phyloP scores from a whole-genome alignment of 345 rosid genomes.

The Draba incana region DNA sequence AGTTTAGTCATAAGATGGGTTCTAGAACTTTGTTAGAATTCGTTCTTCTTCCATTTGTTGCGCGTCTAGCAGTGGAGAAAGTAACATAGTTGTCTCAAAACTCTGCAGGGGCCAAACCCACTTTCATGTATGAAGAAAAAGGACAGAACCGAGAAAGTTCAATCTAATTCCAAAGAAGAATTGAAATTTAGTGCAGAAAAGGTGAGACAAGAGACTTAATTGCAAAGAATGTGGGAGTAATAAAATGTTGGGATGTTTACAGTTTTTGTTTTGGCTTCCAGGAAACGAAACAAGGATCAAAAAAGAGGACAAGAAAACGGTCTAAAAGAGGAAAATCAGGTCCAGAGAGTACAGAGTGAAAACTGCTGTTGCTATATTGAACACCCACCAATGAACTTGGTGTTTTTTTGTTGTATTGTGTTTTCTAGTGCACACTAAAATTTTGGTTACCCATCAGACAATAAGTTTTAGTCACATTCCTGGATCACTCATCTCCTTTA shows the following conservation, averaged over 20 bases:
- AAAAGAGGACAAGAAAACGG: too few relatives aligned
- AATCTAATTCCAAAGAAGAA: conserved; percentile 25
- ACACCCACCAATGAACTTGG: background rate
- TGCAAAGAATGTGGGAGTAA: background rate
- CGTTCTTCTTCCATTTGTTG: background rate
- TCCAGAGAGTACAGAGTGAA: conserved; percentile 7
- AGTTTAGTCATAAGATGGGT: background rate
- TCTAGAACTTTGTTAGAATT: background rate
- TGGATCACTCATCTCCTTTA: too few relatives aligned
- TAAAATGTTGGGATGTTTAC: background rate
- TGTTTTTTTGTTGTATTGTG: background rate
- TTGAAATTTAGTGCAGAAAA: conserved; percentile 37
- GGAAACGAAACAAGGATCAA: too few relatives aligned
- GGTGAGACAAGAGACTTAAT: conserved; percentile 40
- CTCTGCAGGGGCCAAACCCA: conserved; percentile 84
- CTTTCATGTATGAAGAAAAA: conserved; percentile 81
- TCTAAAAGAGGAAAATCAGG: too few relatives aligned
- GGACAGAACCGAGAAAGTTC: conserved; percentile 32
- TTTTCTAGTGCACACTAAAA: too few relatives aligned
- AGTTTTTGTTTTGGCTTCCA: too few relatives aligned
- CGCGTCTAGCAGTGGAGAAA: background rate
- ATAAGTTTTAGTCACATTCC: too few relatives aligned
- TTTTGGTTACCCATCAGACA: background rate
- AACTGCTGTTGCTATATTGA: conserved; percentile 10
- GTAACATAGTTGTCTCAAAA: conserved; percentile 29